Evolutionary conservation across 192 early-diverging fungal species (phyloP).

Genomic region (Mortierella antarctica): DNA sequence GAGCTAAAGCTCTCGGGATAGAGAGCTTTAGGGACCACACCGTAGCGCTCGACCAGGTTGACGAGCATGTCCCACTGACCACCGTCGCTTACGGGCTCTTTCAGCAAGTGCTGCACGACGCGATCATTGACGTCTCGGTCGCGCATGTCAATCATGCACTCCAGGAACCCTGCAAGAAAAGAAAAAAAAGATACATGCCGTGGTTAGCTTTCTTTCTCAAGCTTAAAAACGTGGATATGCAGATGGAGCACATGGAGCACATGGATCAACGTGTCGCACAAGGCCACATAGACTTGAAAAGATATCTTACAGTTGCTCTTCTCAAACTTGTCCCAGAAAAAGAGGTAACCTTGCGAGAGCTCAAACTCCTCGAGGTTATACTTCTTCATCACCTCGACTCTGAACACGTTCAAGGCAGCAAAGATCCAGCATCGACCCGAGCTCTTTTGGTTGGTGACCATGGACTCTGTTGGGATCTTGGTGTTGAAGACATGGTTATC

Average conservation of each 20-base stretch:
- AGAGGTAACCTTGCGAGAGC: conserved; percentile 80
- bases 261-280: background rate
- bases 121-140: conserved; percentile 72
- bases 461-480: conserved; percentile 63
- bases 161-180: conserved; percentile 67
- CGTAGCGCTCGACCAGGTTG: conserved; percentile 80
- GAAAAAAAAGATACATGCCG: background rate
- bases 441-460: conserved; percentile 77
- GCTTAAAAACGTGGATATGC: background rate
- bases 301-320: conserved; percentile 75
- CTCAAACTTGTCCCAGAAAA: conserved; percentile 84
- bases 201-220: too few relatives aligned
- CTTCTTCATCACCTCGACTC: conserved; percentile 74
- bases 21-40: conserved; percentile 72
- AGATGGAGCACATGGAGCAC: background rate
- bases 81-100: conserved; percentile 74
- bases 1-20: conserved; percentile 77
- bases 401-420: conserved; percentile 80
- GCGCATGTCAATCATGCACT: conserved; percentile 74
- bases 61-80: conserved; percentile 88
- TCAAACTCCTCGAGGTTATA: conserved; percentile 84
- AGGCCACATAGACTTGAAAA: background rate
- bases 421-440: conserved; percentile 88
- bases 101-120: conserved; percentile 75
- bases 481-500: conserved; percentile 67